These are phyloP conservation scores for Diaporthe humulicola DNA, from an alignment of 2,329 filamentous ascomycete genomes.

Conservation along the genomic window DNA sequence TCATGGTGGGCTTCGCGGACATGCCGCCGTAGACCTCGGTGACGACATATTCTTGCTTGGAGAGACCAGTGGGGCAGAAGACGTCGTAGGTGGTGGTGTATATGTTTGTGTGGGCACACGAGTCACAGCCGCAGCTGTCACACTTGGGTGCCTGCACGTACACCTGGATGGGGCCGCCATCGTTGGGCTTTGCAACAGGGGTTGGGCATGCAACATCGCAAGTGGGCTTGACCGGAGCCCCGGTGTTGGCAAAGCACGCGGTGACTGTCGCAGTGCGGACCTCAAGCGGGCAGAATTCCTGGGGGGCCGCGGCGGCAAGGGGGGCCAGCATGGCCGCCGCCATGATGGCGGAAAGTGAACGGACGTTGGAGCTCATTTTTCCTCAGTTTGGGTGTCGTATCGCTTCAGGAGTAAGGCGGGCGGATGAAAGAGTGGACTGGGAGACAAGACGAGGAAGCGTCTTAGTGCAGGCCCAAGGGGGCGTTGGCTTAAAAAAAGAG, in stretches of 20 bases:
- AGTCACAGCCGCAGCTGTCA: conserved; percentile 31
- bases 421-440: conserved; percentile 29
- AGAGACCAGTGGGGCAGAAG: conserved; percentile 33
- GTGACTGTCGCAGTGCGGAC: conserved; percentile 32
- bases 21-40: conserved; percentile 31
- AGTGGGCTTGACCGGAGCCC: conserved; percentile 15
- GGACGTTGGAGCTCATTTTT: conserved; percentile 24
- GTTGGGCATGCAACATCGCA: conserved; percentile 30
- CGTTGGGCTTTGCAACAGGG: conserved; percentile 17
- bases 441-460: conserved; percentile 23
- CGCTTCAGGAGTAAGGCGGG: neutral
- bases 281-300: conserved; percentile 23
- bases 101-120: conserved; percentile 27
- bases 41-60: conserved; percentile 31
- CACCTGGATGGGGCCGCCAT: conserved; percentile 4
- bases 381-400: neutral
- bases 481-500: conserved; percentile 27
- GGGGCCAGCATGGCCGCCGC: conserved; percentile 23
- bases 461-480: conserved; percentile 24
- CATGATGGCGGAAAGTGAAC: conserved; percentile 15
- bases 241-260: conserved; percentile 30
- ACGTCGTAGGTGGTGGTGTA: conserved; percentile 35
- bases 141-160: conserved; percentile 27
- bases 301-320: neutral
- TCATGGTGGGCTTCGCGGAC: conserved; percentile 28